These are phyloP conservation scores for Yamadazyma sp. DNA, from an alignment of 805 yeast genomes.

Conservation along the genomic window DNA sequence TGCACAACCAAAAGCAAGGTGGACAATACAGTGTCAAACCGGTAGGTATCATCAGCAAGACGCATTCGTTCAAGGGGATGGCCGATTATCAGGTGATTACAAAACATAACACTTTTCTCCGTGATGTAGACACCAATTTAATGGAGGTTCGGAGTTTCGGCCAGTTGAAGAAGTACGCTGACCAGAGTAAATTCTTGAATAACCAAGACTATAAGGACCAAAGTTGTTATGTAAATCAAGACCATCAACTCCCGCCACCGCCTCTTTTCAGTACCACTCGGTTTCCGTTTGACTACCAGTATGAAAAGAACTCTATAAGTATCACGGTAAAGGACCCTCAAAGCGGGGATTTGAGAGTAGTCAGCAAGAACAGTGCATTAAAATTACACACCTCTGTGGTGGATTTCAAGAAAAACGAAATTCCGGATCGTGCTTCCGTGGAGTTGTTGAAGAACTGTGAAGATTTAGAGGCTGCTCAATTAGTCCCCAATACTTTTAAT, in stretches of 20 bases:
- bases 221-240: conserved; percentile 28
- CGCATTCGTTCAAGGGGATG: conserved; percentile 77
- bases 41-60: conserved; percentile 63
- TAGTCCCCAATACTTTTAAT: conserved; percentile 31
- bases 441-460: conserved; percentile 40
- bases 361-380: conserved; percentile 42
- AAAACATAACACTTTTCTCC: conserved; percentile 44
- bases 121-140: conserved; percentile 27
- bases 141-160: conserved; percentile 23
- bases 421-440: conserved; percentile 52
- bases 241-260: conserved; percentile 77
- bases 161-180: conserved; percentile 26
- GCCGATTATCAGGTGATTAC: conserved; percentile 83
- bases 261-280: conserved; percentile 75
- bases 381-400: conserved; percentile 56
- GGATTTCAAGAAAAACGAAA: conserved; percentile 42
- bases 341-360: conserved; percentile 57
- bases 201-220: conserved; percentile 29
- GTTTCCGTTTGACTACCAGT: conserved; percentile 76
- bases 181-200: conserved; percentile 23
- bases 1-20: conserved; percentile 26
- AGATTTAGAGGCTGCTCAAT: conserved; percentile 29
- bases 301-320: conserved; percentile 65
- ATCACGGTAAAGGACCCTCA: conserved; percentile 50
- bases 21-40: conserved; percentile 51